phyloP scores from a whole-genome alignment of 2,329 filamentous ascomycete species.

The Uncinocarpus reesii region DNA sequence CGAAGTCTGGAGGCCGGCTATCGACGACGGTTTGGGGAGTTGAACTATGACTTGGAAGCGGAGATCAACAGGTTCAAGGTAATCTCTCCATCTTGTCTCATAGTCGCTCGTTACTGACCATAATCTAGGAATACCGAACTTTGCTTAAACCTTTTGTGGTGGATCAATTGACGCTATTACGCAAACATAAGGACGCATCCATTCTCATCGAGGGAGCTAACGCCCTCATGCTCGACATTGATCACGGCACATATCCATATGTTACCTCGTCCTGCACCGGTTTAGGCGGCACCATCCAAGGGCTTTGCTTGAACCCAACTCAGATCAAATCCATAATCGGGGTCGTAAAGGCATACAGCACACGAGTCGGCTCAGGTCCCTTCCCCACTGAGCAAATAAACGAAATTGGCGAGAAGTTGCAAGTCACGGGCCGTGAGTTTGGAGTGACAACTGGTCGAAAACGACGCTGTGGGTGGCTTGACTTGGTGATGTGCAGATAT shows the following conservation, averaged over 20 bases:
- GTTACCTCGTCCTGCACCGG: constrained; percentile 41
- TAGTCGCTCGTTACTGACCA: neutral
- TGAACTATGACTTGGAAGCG: constrained; percentile 50
- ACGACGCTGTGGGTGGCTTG: constrained; percentile 55
- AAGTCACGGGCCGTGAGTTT: constrained; percentile 45
- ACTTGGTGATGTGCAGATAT: constrained; percentile 54
- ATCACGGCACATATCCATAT: constrained; percentile 44
- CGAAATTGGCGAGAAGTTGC: constrained; percentile 47
- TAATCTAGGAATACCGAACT: constrained; percentile 29
- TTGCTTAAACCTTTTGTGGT: constrained; percentile 32
- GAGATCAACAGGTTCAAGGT: constrained; percentile 50
- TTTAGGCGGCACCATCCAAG: constrained; percentile 45
- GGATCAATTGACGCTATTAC: constrained; percentile 43
- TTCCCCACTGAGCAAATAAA: constrained; percentile 55
- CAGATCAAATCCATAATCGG: constrained; percentile 51
- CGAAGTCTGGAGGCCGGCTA: constrained; percentile 44
- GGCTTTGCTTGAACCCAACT: constrained; percentile 48
- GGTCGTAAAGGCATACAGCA: constrained; percentile 57
- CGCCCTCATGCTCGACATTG: constrained; percentile 51
- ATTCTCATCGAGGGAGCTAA: constrained; percentile 56
- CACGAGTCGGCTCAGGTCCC: constrained; percentile 49
- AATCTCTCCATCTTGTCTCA: constrained; percentile 10
- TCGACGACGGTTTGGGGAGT: constrained; percentile 49
- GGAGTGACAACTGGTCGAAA: constrained; percentile 52
- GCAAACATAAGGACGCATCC: constrained; percentile 45